These are phyloP conservation scores for Pisolithus tinctorius DNA, from an alignment of 768 basidiomycete species.

Conservation along the genomic window DNA sequence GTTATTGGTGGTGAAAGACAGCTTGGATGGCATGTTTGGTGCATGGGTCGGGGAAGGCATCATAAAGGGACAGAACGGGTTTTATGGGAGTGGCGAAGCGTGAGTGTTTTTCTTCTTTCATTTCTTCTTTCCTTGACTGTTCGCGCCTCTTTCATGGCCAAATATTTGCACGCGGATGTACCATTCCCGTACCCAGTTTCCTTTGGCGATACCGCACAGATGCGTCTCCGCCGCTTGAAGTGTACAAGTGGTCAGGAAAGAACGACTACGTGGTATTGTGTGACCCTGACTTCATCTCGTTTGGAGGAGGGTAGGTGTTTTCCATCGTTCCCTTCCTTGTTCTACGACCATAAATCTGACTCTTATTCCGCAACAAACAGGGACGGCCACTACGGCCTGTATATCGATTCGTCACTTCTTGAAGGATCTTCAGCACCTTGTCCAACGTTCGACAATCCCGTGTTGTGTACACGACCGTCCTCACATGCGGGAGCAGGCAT, in stretches of 20 bases:
- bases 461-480: conserved; percentile 50
- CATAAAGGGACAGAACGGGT: conserved; percentile 57
- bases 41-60: conserved; percentile 73
- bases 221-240: conserved; percentile 35
- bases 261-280: conserved; percentile 90
- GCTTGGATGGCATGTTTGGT: conserved; percentile 65
- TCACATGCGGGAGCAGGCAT: neutral
- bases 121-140: neutral
- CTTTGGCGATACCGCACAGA: conserved; percentile 56
- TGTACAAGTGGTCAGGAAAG: conserved; percentile 79
- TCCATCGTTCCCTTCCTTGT: neutral
- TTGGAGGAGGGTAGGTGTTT: conserved; percentile 81
- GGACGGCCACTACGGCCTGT: conserved; percentile 84
- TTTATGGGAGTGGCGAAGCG: conserved; percentile 91
- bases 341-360: too few species aligned
- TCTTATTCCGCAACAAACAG: conserved; percentile 29
- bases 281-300: conserved; percentile 72
- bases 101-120: conserved; percentile 21
- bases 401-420: conserved; percentile 74
- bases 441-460: conserved; percentile 83
- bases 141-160: neutral
- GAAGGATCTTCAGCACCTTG: conserved; percentile 82
- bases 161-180: neutral
- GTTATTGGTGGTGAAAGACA: conserved; percentile 62
- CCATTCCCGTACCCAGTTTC: conserved; percentile 43